Base-by-base conservation (phyloP, 2,329 filamentous ascomycete species). In the Epichloe coenophiala region DNA sequence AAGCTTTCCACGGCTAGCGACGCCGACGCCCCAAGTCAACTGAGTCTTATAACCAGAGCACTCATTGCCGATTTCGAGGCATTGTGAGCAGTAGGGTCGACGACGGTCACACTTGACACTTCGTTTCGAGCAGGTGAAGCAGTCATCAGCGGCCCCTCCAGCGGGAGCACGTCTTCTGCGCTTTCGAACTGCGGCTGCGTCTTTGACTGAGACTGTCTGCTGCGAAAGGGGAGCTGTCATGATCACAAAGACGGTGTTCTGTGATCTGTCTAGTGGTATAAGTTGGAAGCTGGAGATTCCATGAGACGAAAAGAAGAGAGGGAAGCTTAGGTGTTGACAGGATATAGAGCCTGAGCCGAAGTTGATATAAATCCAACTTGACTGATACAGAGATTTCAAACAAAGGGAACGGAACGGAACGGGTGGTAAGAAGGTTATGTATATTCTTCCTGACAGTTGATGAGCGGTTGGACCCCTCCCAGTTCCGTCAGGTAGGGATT, bases 31-130 rank as follows among this genome's bases (percentile, higher is more conserved):
- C 91, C 91, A 97, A 45, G 91, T 97, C 68, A 97, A 76, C 59
- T 91, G 90, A 15, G 91, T 97, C 71, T 94, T 94, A 75, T 97
- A 97, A 53, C 91, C 91, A 31, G 88, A 89, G 71, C 91, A 97
- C 63, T 95, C 89, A 65, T 88, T 89, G 57, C 89, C 90, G 56
- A 88, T 77, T 59, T 95, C 88, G 55, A 97, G 78, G 67, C 91
- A 98, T 69, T 89, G 90, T 43, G 89, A 89, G 71, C 93, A 97
- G 70, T 96, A 97, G 8, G 91, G 91, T 60, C 91, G 80, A 63
- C 88, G 82, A 59, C 91, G 83, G 69, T 97, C 91, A 72, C 91
- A 98, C 68, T 88, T 86, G 56, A 84, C 76, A 60, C 82, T 83
- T 63, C 86, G 81, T 71, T 89, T 93, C 58, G 83, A 79, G 72